Evolutionary conservation across 164 flowering plant genomes (phyloP).

Genomic region (Annona squamosa): DNA sequence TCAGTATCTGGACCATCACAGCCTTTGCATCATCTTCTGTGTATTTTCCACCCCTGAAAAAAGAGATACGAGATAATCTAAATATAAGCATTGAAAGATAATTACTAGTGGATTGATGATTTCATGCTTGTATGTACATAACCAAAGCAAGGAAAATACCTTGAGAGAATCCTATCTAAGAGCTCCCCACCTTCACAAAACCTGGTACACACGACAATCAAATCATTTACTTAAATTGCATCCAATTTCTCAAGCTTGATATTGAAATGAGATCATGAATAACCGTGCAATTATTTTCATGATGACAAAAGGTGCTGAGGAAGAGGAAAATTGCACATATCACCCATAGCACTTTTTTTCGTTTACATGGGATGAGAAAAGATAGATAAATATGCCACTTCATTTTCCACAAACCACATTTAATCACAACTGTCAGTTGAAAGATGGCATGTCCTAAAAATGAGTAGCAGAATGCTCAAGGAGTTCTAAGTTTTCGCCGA

Average conservation of each 20-base stretch:
- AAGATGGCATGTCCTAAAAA: no score
- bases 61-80: not conserved
- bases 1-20: slow-evolving; percentile 11
- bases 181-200: slow-evolving; percentile 8
- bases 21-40: slow-evolving; percentile 9
- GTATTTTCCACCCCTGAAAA: slow-evolving; percentile 10
- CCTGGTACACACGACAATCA: not conserved
- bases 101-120: not conserved
- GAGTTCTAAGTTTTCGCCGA: no score
- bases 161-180: slow-evolving; percentile 6
- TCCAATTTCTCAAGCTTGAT: not conserved
- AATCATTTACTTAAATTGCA: not conserved
- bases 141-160: not conserved
- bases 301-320: not conserved
- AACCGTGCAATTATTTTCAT: not conserved
- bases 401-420: no score
- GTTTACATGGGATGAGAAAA: no score
- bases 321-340: not conserved
- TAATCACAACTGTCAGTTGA: no score
- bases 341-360: not conserved
- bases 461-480: no score
- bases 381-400: no score
- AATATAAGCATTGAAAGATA: not conserved
- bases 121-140: not conserved
- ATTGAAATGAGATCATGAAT: not conserved